These are phyloP conservation scores for Entomortierella lignicola DNA, from an alignment of 192 early-diverging fungal species.

Conservation along the genomic window DNA sequence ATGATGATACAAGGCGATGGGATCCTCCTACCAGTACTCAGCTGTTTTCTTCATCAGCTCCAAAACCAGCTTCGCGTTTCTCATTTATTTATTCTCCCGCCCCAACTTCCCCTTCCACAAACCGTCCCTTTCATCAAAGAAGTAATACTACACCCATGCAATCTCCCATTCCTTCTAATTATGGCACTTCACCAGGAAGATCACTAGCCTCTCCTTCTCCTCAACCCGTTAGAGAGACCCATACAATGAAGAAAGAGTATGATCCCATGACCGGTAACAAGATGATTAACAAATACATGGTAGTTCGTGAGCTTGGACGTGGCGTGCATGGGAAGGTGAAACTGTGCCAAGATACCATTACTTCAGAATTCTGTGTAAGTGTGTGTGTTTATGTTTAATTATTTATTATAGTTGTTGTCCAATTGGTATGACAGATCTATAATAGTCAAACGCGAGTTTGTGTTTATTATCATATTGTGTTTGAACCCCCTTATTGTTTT, in stretches of 20 bases:
- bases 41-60: conserved; percentile 35
- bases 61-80: conserved; percentile 42
- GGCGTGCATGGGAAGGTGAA: conserved; percentile 98
- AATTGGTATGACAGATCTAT: background rate
- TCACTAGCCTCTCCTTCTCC: conserved; percentile 33
- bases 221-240: conserved; percentile 83
- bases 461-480: background rate
- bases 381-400: too few species aligned
- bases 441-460: background rate
- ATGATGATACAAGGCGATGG: conserved; percentile 6
- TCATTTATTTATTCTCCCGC: conserved; percentile 43
- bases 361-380: conserved; percentile 79
- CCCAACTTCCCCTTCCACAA: conserved; percentile 28
- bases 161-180: conserved; percentile 18
- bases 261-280: conserved; percentile 93
- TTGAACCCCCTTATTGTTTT: conserved; percentile 7
- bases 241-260: conserved; percentile 83
- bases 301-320: conserved; percentile 88
- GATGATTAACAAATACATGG: conserved; percentile 96
- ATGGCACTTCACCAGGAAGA: conserved; percentile 35
- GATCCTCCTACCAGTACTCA: background rate
- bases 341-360: conserved; percentile 82
- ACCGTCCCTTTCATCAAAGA: conserved; percentile 33
- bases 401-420: background rate
- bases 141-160: conserved; percentile 45